Base-by-base conservation (phyloP, 148 eudicot genomes). In the Euryodendron excelsum region DNA sequence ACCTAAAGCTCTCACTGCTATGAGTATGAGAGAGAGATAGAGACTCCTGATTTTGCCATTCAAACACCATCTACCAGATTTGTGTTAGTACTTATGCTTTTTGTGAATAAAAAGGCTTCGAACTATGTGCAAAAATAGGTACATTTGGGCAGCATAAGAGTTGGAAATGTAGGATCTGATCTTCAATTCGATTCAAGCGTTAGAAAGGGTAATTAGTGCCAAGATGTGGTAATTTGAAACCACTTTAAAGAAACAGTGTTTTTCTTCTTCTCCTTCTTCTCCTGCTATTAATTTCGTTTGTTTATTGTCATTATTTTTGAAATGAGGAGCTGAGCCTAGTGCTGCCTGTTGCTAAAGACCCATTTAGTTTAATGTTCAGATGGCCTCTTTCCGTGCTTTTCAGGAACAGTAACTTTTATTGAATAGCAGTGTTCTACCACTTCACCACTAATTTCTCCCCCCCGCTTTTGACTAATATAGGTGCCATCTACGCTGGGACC, bases 401-500 rank as follows among this genome's bases (percentile, higher is more conserved):
- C 23, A 33, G 31, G 1, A 33, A 25, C 27, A 36, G 14, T 4
- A 30, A 36, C 39, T 74, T 13, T 52, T 25, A 7, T 27, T 27
- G 23, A 47, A 25, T n/a, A 41, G 60, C 37, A 5, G 62, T 20
- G 10, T 47, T 60, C 11, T 5, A 15, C 31, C 23, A 39, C 60
- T n/a, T 60, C 47, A 34, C 36, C 3, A 27, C 31, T 60, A 53
- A 36, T 75, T 21, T 47, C 67, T 30, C 45, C 15, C 45, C 4
- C 11, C 50, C n/a, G n/a, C 33, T n/a, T 78, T 41, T 77, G 72
- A 64, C 85, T 30, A 71, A 72, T 77, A 76, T 77, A 96, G 99
- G 99, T 96, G 28, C 99, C 99, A 1, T 93, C 91, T 30, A 96
- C 98, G 6, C 80, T 96, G 74, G 97, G 98, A 65, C 99, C 99